Evolutionary conservation across 2,329 filamentous ascomycete genomes (phyloP), one percentile per base, ranked within the genome.

Genomic region (Diplodia scrobiculata): DNA sequence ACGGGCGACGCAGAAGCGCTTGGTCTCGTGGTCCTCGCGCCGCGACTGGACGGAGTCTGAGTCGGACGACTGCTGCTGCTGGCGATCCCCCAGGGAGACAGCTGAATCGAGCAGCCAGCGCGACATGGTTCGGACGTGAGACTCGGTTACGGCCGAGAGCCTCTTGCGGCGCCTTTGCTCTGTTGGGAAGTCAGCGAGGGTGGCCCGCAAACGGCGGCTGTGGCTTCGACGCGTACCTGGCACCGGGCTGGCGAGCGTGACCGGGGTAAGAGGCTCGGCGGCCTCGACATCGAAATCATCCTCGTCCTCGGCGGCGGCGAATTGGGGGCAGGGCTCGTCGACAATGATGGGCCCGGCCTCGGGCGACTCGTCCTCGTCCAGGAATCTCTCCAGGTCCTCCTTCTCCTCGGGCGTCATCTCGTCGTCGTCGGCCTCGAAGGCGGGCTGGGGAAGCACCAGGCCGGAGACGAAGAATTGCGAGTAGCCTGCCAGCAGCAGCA

Each of bases 401-500:
- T 47, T 38, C 14, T 32, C 52, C 14, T 32, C 52, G 19, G 51
- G 9, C 19, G 41, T 27, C 38, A 48, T 55, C 21, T 66, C 53
- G 53, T 51, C 29, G 29, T 59, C 53, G 6, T 66, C 45, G 11
- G 5, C n/a, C 4, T 66, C 52, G 45, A 47, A 59, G 29, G 52
- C 5, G 17, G 55, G 47, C 55, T 52, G 54, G 51, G 65, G 65
- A 13, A 60, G 54, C 47, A 66, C 65, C 6, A 66, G 55, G 47
- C 65, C 65, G 25, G 65, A 66, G 47, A 66, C 65, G 32, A 66
- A 66, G 54, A 66, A 55, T n/a, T 38, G 36, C 1, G 65, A 66
- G 65, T 66, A 66, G 65, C 65, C 65, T 32, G 65, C 65, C 29
- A 53, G 48, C n/a, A 66, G 47, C 45, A 66, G 65, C 47, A 62